phyloP scores from a whole-genome alignment of 2,329 filamentous ascomycete species.

The Fusarium verticillioides region DNA sequence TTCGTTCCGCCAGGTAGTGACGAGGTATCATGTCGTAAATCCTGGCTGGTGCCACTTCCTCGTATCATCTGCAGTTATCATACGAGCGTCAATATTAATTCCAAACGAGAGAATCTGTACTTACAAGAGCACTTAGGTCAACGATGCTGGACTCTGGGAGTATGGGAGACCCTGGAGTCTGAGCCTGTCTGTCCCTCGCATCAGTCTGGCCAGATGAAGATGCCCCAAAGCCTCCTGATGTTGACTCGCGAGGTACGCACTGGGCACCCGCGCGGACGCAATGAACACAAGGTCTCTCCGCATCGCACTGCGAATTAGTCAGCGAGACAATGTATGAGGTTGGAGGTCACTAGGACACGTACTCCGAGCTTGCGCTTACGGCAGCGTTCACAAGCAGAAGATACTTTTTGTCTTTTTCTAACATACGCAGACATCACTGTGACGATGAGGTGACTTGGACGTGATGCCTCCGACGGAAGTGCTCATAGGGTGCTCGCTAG shows the following conservation, averaged over 20 bases:
- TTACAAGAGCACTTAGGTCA: neutral
- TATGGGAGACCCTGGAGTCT: neutral
- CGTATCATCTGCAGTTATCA: neutral
- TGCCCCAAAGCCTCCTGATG: accelerated
- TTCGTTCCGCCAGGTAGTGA: neutral
- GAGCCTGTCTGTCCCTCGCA: accelerated
- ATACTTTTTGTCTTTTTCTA: neutral
- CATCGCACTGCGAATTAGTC: neutral
- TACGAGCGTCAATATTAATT: accelerated
- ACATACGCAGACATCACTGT: neutral
- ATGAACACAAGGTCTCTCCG: neutral
- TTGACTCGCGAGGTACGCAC: neutral
- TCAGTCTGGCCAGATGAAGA: neutral
- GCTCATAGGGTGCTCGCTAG: accelerated
- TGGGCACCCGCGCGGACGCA: neutral
- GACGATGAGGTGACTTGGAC: accelerated
- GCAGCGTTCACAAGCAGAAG: neutral
- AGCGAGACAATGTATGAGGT: accelerated
- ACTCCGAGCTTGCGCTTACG: neutral
- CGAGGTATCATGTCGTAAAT: neutral
- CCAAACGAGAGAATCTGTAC: accelerated
- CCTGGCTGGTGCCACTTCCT: neutral
- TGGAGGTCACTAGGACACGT: accelerated
- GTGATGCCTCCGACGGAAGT: neutral
- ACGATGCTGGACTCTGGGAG: neutral